Evolutionary conservation across 177 flowering plant species (phyloP), one percentile per base, ranked within the genome.

Genomic region (Vitis hybrid): DNA sequence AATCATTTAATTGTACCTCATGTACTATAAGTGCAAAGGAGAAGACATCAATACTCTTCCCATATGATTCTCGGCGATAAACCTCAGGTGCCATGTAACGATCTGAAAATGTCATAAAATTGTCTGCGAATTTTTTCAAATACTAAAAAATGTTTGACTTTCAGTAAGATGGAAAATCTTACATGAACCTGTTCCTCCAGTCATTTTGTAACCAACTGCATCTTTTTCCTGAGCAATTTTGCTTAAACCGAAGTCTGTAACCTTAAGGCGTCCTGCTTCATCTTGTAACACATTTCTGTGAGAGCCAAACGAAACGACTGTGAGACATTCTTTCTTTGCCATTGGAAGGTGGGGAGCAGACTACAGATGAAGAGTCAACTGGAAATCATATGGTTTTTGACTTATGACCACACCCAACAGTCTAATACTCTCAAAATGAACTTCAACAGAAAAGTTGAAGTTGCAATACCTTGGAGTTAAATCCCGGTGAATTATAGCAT

Each of bases 81-180:
- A 88, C 91, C 72, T 88, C 91, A 14, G 89, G 91, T 52, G 91
- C 91, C 89, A 88, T 84, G 65, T 87, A 85, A 51, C 89, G 89
- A 76, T 80, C 91, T 87, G 79, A 59, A 78, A 48, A 72, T 65
- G 54, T 6, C 10, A 60, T 5, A 45, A 26, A 18, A 72, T 18
- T 19, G 57, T 51, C 34, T 60, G 60, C 34, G 14, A 5, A 45
- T 11, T 21, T 62, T 51, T 45, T 2, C 34, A 63, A 32, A 62
- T 56, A 65, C 5, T 49, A n/a, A 56, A 61, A 55, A 61, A 55
- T 45, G 51, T 10, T 18, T 5, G 64, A 56, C 49, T 30, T 21
- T 56, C 8, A 62, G 39, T 19, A 48, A 51, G 69, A 61, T 11
- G n/a, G 48, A 3, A 72, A 13, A 70, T 64, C 76, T 78, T 74